Evolutionary conservation across 805 yeast species (phyloP).

Genomic region (Yarrowia sp.): DNA sequence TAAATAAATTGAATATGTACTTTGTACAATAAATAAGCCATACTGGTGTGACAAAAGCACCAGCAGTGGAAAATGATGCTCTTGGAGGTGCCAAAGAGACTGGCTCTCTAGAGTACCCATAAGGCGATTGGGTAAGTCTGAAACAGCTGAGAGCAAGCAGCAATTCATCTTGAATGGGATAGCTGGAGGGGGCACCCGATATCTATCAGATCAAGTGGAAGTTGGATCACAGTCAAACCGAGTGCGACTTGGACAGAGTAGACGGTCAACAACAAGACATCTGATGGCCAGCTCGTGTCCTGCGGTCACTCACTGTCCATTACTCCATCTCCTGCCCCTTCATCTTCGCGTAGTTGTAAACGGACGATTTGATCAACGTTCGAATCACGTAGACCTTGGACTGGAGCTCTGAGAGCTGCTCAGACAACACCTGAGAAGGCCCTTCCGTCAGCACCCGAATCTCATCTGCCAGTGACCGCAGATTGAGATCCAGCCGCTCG

Average conservation of each 20-base stretch:
- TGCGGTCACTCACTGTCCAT: constrained; percentile 49
- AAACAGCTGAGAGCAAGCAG: too few species aligned
- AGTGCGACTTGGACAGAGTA: too few species aligned
- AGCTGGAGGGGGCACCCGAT: too few species aligned
- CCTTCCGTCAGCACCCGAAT: constrained; percentile 40
- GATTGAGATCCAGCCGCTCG: constrained; percentile 25
- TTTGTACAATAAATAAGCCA: neutral
- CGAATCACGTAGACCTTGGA: constrained; percentile 68
- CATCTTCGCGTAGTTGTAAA: constrained; percentile 48
- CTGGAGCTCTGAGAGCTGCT: constrained; percentile 65
- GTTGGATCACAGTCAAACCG: too few species aligned
- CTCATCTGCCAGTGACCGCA: constrained; percentile 39
- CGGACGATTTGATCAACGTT: constrained; percentile 72
- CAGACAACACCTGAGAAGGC: constrained; percentile 52
- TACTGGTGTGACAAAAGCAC: too few species aligned
- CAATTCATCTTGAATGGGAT: too few species aligned
- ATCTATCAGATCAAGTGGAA: too few species aligned
- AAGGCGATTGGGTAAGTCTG: too few species aligned
- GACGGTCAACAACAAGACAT: too few species aligned
- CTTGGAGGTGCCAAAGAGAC: too few species aligned
- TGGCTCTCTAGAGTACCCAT: too few species aligned
- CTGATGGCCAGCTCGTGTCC: neutral
- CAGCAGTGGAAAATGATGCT: too few species aligned
- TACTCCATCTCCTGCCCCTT: constrained; percentile 62
- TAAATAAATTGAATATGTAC: neutral